Evolutionary conservation across 352 stramenopile genomes (phyloP).

Genomic region (Pythium chondricola): DNA sequence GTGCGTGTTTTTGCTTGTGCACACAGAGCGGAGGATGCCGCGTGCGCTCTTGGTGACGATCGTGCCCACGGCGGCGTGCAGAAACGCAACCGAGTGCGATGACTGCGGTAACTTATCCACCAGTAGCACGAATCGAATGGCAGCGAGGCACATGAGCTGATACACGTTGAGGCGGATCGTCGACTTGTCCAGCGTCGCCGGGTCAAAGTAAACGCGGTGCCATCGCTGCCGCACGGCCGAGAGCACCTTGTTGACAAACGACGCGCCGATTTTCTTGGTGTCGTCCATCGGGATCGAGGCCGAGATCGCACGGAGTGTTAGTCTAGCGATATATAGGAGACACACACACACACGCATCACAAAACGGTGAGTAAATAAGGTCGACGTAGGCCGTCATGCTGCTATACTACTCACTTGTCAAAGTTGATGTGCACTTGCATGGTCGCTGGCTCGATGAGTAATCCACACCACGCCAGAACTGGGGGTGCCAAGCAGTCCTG

Average conservation of each 20-base stretch:
- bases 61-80: constrained; percentile 22
- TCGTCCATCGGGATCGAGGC: constrained; percentile 56
- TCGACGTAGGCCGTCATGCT: not conserved
- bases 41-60: constrained; percentile 45
- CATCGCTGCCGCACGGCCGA: constrained; percentile 59
- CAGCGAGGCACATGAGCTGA: constrained; percentile 43
- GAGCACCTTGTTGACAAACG: constrained; percentile 64
- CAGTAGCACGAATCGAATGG: constrained; percentile 44
- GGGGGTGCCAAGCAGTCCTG: too few relatives aligned
- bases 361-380: too few relatives aligned
- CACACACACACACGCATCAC: too few relatives aligned
- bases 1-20: not conserved
- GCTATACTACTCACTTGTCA: constrained; percentile 46
- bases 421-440: constrained; percentile 76
- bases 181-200: constrained; percentile 24
- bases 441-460: constrained; percentile 45
- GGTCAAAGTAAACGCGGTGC: constrained; percentile 63
- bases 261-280: constrained; percentile 32
- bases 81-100: constrained; percentile 31
- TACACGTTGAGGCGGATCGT: constrained; percentile 59
- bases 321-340: constrained; percentile 6
- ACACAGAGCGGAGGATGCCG: constrained; percentile 25
- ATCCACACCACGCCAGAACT: constrained; percentile 62
- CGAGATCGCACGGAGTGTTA: constrained; percentile 28
- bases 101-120: constrained; percentile 48